Evolutionary conservation across 306 rosid species (phyloP).

Genomic region (Lupinus albus): DNA sequence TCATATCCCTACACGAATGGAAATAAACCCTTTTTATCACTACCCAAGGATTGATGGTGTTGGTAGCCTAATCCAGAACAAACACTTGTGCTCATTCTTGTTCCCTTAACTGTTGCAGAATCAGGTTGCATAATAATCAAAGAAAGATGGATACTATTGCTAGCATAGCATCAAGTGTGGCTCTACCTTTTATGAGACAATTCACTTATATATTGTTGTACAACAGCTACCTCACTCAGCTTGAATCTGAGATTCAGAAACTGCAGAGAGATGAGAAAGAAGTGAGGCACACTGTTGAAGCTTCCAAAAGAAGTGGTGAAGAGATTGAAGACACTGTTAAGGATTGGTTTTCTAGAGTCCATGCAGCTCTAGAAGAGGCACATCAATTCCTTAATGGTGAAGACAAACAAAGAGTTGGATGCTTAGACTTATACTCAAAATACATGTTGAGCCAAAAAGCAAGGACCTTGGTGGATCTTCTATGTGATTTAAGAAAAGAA

Average conservation of each 20-base stretch:
- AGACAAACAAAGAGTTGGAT: conserved; percentile 34
- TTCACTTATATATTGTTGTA: conserved; percentile 40
- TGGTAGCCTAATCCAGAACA: background rate
- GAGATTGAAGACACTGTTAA: conserved; percentile 43
- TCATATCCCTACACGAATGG: too few species aligned
- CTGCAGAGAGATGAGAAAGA: conserved; percentile 35
- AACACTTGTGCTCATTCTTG: background rate
- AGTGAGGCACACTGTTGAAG: conserved; percentile 42
- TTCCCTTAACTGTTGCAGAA: conserved; percentile 11
- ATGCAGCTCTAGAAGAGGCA: conserved; percentile 16
- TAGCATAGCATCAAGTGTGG: conserved; percentile 36
- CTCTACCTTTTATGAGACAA: conserved; percentile 22
- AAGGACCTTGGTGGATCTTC: background rate
- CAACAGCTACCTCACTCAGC: conserved; percentile 27
- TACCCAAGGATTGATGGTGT: background rate
- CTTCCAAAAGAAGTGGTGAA: conserved; percentile 41
- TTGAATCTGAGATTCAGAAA: conserved; percentile 37
- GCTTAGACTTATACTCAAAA: conserved; percentile 34
- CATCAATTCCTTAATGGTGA: background rate
- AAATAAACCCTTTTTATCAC: too few species aligned
- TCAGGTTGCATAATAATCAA: conserved; percentile 8
- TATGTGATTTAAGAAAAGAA: background rate
- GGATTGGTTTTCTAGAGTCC: conserved; percentile 41
- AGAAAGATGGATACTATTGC: conserved; percentile 36
- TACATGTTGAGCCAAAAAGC: conserved; percentile 38